Base-by-base conservation (phyloP, 352 stramenopile species). In the Globisporangium perplexum region DNA sequence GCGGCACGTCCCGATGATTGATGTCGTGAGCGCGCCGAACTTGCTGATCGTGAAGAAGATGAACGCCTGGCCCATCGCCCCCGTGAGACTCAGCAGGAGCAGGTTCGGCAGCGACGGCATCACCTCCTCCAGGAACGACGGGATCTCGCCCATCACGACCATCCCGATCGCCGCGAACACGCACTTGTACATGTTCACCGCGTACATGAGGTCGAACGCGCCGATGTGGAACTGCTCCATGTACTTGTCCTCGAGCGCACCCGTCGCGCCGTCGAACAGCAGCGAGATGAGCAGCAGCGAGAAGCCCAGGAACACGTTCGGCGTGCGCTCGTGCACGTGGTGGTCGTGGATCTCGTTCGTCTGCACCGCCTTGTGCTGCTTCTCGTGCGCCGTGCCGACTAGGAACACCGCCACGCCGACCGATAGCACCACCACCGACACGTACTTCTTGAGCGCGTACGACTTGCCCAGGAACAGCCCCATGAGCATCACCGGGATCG, bases 21-120 rank as follows among this genome's bases (percentile, higher is more conserved):
- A 84, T 6, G 83, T 91, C 23, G 83, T 94, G 18, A 94, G 55
- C 14, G 83, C 83, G 59, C 83, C 83, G 22, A 94, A 94, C 57
- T 88, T 90, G 68, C 72, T 88, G 59, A 94, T 90, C 7, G 82
- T 93, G 58, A 86, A 90, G 67, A 93, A 94, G 57, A 94, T 86
- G 66, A 90, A 92, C 8, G 79, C 83, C 55, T 94, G 83, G 35
- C 83, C 83, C 24, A 88, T 70, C 0, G 83, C 83, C 23, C 83
- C 83, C 0, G 82, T 93, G 2, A 88, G 51, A 54, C 83, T 93
- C 42, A 94, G 62, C 46, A 91, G 60, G 28, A 91, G 44, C 7
- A 93, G 66, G 54, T 77, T 85, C 1, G 74, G 74, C 23, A 89
- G 54, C 30, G 74, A 79, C 41, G 77, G 77, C 7, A 78, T 47